Base-by-base conservation (phyloP, 768 basidiomycete species). In the Tremella fuciformis region DNA sequence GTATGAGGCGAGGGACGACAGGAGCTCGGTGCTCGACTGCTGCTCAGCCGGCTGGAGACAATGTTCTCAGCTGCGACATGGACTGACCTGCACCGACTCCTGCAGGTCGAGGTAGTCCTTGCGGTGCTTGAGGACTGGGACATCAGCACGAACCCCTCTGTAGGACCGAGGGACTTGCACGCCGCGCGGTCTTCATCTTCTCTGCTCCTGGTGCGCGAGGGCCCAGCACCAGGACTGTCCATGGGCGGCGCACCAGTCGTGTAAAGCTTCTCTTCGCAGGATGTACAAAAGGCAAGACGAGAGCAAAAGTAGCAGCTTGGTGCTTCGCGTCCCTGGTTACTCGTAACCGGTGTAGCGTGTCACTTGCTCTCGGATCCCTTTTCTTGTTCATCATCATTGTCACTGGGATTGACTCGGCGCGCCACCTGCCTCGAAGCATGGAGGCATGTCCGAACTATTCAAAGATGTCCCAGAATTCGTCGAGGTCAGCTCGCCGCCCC, bases 391-490 rank as follows among this genome's bases (percentile, higher is more conserved):
- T n/a, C n/a, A n/a, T 42, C 19, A 48, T 15, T 37, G 4, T 57
- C 48, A 40, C 29, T 34, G 29, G 11, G 29, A 34, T 11, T 11
- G 29, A 34, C 29, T 34, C 29, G 29, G 29, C 29, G 29, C 11
- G 29, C 29, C 29, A 34, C 29, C 29, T 34, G 29, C 29, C 29
- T n/a, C 29, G 11, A 13, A 55, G 15, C 41, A 15, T 24, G 13
- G 24, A 47, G 62, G 22, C 60, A 79, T 79, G 79, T 73, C 76
- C 41, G 80, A 81, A 64, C 71, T 79, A 26, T 80, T 82, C 73
- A 80, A 80, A 69, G 93, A 99, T 78, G 84, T 97, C 53, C 93
- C 94, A 42, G 96, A 99, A 78, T 84, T 98, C 72, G 93, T 94
- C 67, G 96, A 98, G 83, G 93, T 91, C 52, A 52, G 83, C 50